These are phyloP conservation scores for Fusarium transvaalense DNA, from an alignment of 2,329 filamentous ascomycete species.

Conservation along the genomic window DNA sequence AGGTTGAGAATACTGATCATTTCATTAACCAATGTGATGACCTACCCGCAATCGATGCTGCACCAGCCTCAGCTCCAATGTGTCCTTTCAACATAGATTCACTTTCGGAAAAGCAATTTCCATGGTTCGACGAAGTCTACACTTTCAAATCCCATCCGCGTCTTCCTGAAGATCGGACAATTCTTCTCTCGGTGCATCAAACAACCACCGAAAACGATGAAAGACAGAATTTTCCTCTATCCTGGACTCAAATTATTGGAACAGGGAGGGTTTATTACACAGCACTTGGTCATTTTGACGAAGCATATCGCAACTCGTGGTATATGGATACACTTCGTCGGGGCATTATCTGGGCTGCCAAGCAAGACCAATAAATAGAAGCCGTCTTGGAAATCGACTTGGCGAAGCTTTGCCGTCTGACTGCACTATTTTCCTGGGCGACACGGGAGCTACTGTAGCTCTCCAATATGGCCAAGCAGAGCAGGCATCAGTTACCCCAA, in stretches of 20 bases:
- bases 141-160: conserved; percentile 24
- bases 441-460: conserved; percentile 1
- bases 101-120: rapidly evolving
- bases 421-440: conserved; percentile 2
- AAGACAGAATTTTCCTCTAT: neutral
- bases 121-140: conserved; percentile 34
- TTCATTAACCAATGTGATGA: neutral
- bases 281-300: conserved; percentile 33
- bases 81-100: neutral
- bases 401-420: neutral
- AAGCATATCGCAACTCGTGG: conserved; percentile 21
- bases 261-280: conserved; percentile 29
- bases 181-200: conserved; percentile 9
- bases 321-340: conserved; percentile 18
- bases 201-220: neutral
- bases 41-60: neutral
- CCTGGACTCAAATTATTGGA: conserved; percentile 22
- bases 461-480: neutral
- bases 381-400: neutral
- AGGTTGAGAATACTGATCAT: neutral
- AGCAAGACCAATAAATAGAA: neutral
- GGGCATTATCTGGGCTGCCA: conserved; percentile 22
- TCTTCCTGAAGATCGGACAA: rapidly evolving
- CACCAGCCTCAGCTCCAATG: neutral
- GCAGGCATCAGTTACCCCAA: conserved; percentile 4